Evolutionary conservation across 306 rosid genomes (phyloP), one percentile per base, ranked within the genome.

Genomic region (Glycine tomentella): DNA sequence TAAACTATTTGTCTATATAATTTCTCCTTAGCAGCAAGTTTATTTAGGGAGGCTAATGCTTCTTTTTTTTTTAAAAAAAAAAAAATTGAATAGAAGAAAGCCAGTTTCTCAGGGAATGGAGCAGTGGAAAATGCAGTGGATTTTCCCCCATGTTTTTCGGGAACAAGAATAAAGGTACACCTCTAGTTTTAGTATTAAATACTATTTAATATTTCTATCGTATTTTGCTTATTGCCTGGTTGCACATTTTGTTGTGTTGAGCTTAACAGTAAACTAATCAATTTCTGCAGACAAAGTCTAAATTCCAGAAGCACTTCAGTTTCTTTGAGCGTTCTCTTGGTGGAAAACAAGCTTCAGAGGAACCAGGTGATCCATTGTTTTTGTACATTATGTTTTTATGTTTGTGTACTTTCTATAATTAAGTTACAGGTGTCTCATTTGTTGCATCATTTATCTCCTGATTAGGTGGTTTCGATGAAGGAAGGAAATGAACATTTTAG

Each of bases 71-170:
- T 57, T 11, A 20, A n/a, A n/a, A n/a, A n/a, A n/a, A n/a, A n/a
- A n/a, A n/a, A n/a, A 38, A 58, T 74, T 85, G 14, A 80, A 49
- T 86, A 93, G 97, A 85, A 86, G 68, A 81, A 90, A 73, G 45
- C 55, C 69, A 78, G 82, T 56, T 69, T 81, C 77, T 64, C 88
- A 53, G 80, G 73, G 81, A 89, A 82, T 83, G 89, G 86, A 89
- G 91, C 79, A 69, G 85, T 75, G 93, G 89, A 84, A 51, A 88
- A 87, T 48, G 85, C 85, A 61, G 3, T 75, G 72, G 89, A 80
- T 68, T 84, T 81, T 76, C 87, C 97, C 74, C 93, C 85, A 69
- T 85, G 89, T 72, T 89, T 85, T 78, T 91, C 97, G 73, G 92
- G 93, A 38, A 88, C 93, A 63, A 88, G 86, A 75, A 75, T 49